Evolutionary conservation across 768 basidiomycete genomes (phyloP), one percentile per base, ranked within the genome.

Genomic region (Russula sp.): DNA sequence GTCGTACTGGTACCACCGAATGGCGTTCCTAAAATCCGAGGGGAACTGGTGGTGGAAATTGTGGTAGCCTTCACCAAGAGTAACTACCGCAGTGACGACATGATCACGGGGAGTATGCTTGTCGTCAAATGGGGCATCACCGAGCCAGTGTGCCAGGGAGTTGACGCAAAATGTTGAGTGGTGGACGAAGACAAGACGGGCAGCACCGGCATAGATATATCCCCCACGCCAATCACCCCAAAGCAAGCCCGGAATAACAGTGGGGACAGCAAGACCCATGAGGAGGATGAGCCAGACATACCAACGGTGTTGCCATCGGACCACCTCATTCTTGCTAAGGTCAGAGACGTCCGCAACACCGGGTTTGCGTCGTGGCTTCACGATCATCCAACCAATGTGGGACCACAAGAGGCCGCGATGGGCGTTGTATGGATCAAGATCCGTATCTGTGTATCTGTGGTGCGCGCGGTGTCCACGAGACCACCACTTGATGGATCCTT

Each of bases 401-500:
- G 91, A 87, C 79, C 83, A 92, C 70, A 84, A 80, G 70, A 96
- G 82, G 57, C 94, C 94, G 68, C 88, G 85, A 74, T 93, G 88
- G 7, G 93, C 93, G 65, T 90, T 89, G 78, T 98, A 97, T 0
- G 95, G 94, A 75, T 97, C 94, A 65, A 98, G 87, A 58, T 93
- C 91, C 69, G 94, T 98, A 75, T 96, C 94, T 67, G 94, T 98
- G 78, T 97, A 96, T 46, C 94, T 84, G 71, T 97, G 95, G 74
- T 97, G 95, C 3, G 96, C 96, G 63, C 96, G 90, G 79, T 99
- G 97, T 51, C 95, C 95, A 56, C 97, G 84, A 22, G 88, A 88
- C 97, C 97, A 98, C 97, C 97, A 98, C 73, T 92, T 90, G 77
- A 99, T 96, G 22, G 95, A 97, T 9, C 96, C 96, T 71, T 99